phyloP scores from a whole-genome alignment of 768 basidiomycete genomes.

The Tulasnella sp. region DNA sequence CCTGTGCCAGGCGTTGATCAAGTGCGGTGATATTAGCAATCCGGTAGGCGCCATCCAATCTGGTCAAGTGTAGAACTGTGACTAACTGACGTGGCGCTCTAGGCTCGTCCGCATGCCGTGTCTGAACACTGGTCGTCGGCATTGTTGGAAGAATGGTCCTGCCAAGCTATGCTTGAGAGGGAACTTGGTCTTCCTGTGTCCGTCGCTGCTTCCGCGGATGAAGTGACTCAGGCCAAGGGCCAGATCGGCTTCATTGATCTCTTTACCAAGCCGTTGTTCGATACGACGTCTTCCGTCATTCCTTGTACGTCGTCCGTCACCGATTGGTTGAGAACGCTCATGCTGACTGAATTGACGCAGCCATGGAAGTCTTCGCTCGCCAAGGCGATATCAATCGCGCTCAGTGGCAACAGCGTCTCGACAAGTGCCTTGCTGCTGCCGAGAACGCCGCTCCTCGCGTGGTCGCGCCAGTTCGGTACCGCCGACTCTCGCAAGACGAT shows the following conservation, averaged over 20 bases:
- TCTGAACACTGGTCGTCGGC: slow-evolving; percentile 91
- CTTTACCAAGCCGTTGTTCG: slow-evolving; percentile 81
- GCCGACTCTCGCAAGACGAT: background rate
- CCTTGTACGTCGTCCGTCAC: slow-evolving; percentile 54
- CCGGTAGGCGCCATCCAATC: slow-evolving; percentile 78
- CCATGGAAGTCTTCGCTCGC: slow-evolving; percentile 62
- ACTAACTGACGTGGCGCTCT: slow-evolving; percentile 21
- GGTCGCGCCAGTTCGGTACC: slow-evolving; percentile 40
- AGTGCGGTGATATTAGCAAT: slow-evolving; percentile 98
- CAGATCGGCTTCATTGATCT: slow-evolving; percentile 86
- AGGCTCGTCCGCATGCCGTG: slow-evolving; percentile 91
- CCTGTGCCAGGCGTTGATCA: slow-evolving; percentile 86
- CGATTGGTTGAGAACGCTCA: background rate
- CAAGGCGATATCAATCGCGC: slow-evolving; percentile 67
- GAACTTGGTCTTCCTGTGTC: slow-evolving; percentile 68
- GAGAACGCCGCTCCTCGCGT: slow-evolving; percentile 32
- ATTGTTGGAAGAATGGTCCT: slow-evolving; percentile 84
- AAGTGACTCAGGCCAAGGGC: slow-evolving; percentile 61
- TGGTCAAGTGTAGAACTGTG: background rate
- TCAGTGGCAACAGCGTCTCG: slow-evolving; percentile 59
- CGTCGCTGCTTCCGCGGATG: slow-evolving; percentile 51
- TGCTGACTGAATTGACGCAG: slow-evolving; percentile 40
- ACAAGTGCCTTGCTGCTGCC: slow-evolving; percentile 34
- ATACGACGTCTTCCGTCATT: slow-evolving; percentile 65
- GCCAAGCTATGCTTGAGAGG: slow-evolving; percentile 82